A percentile compares a stretch with the other conserved stretches of the same genome.
phyloP scores from a whole-genome alignment of 2,329 filamentous ascomycete species.

The Fusarium camptoceras region DNA sequence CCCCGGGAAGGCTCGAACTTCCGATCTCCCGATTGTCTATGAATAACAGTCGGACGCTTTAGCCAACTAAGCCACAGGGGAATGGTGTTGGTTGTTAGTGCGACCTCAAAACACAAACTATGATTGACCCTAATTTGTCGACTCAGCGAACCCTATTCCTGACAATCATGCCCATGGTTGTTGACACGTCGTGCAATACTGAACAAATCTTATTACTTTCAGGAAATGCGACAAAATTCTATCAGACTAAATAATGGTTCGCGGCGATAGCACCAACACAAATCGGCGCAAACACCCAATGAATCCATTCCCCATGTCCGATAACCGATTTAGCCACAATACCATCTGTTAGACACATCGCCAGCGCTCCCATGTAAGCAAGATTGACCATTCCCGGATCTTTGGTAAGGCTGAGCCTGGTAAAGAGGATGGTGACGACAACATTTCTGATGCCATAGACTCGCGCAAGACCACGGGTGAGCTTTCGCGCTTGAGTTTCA shows the following conservation, averaged over 20 bases:
- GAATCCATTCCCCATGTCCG: conserved; percentile 15
- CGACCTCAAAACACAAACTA: fast-evolving
- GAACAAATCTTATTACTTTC: fast-evolving
- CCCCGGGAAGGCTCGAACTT: conserved; percentile 49
- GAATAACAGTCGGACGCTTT: conserved; percentile 44
- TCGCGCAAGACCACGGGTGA: background rate
- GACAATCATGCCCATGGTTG: background rate
- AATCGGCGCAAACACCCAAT: conserved; percentile 11
- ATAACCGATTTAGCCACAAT: conserved; percentile 7
- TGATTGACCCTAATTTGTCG: fast-evolving
- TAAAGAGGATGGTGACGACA: conserved; percentile 1
- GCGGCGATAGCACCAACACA: background rate
- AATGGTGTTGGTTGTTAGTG: background rate
- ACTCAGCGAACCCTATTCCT: no score
- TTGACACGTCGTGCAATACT: background rate
- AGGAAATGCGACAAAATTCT: fast-evolving
- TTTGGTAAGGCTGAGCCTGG: background rate
- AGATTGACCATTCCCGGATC: background rate
- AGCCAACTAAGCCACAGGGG: conserved; percentile 45
- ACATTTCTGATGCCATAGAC: conserved; percentile 21
- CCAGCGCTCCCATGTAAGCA: background rate
- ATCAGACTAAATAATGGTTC: background rate
- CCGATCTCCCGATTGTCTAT: conserved; percentile 47
- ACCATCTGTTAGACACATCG: conserved; percentile 11
- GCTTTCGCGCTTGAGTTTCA: conserved; percentile 3